These are phyloP conservation scores for Rhizophagus clarus DNA, from an alignment of 192 early-diverging fungal species.

Conservation along the genomic window DNA sequence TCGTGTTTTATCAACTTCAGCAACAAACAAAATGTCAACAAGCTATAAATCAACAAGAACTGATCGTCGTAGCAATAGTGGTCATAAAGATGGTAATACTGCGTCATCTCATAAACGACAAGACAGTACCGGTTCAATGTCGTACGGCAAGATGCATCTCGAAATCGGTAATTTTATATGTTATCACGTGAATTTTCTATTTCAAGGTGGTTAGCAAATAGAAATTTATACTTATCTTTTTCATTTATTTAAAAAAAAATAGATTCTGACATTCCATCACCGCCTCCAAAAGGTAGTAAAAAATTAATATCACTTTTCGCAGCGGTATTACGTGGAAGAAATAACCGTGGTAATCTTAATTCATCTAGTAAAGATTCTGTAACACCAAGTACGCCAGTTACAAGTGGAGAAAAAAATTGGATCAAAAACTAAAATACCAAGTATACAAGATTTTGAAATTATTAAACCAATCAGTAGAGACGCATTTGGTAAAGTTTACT, in stretches of 20 bases:
- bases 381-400: background rate
- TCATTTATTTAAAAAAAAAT: background rate
- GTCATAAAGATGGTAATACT: background rate
- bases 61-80: background rate
- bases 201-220: too few relatives aligned
- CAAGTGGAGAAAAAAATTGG: constrained; percentile 28
- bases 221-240: too few relatives aligned
- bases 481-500: constrained; percentile 90
- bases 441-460: constrained; percentile 91
- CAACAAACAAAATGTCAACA: constrained; percentile 1
- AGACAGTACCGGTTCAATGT: constrained; percentile 43
- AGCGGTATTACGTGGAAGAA: constrained; percentile 62
- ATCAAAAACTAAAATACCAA: constrained; percentile 67
- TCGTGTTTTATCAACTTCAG: constrained; percentile 27
- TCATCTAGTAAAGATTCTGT: background rate
- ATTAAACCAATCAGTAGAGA: constrained; percentile 95
- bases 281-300: constrained; percentile 46
- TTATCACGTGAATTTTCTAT: too few relatives aligned
- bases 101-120: constrained; percentile 38
- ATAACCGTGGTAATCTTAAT: constrained; percentile 22
- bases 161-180: constrained; percentile 20
- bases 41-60: background rate
- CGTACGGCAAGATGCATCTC: background rate
- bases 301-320: constrained; percentile 77
- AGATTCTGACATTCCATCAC: constrained; percentile 23